phyloP scores from a whole-genome alignment of 768 basidiomycete species.

The Epithele typhae region DNA sequence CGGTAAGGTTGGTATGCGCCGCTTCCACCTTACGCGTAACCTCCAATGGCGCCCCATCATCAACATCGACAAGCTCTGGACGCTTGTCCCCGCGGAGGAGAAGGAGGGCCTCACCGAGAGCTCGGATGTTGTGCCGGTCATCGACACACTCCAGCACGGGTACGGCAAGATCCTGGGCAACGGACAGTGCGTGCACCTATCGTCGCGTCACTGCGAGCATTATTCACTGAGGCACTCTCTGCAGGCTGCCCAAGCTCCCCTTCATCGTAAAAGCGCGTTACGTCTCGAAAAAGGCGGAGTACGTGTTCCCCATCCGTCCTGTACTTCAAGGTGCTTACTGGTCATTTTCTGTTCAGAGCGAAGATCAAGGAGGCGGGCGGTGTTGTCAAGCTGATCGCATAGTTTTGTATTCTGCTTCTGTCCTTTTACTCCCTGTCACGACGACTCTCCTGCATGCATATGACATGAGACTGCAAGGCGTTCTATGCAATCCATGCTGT shows the following conservation, averaged over 20 bases:
- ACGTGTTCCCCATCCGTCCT: conserved; percentile 20
- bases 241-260: conserved; percentile 80
- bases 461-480: conserved; percentile 25
- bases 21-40: conserved; percentile 94
- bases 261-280: conserved; percentile 99
- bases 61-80: conserved; percentile 98
- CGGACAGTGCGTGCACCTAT: conserved; percentile 58
- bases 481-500: conserved; percentile 27
- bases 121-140: conserved; percentile 89
- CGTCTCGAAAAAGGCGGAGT: conserved; percentile 86
- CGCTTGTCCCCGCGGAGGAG: conserved; percentile 81
- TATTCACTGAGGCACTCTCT: neutral
- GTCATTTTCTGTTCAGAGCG: conserved; percentile 28
- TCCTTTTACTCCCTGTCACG: conserved; percentile 17
- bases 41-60: conserved; percentile 89
- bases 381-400: conserved; percentile 91
- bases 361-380: conserved; percentile 95
- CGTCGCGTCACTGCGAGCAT: no score
- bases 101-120: conserved; percentile 68
- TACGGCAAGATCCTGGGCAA: conserved; percentile 96
- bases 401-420: conserved; percentile 31
- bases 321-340: conserved; percentile 3
- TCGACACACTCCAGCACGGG: conserved; percentile 79
- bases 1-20: conserved; percentile 99
- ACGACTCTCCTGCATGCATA: conserved; percentile 25